Evolutionary conservation across 2,329 filamentous ascomycete species (phyloP), one percentile per base, ranked within the genome.

Genomic region (Aspergillus sp.): DNA sequence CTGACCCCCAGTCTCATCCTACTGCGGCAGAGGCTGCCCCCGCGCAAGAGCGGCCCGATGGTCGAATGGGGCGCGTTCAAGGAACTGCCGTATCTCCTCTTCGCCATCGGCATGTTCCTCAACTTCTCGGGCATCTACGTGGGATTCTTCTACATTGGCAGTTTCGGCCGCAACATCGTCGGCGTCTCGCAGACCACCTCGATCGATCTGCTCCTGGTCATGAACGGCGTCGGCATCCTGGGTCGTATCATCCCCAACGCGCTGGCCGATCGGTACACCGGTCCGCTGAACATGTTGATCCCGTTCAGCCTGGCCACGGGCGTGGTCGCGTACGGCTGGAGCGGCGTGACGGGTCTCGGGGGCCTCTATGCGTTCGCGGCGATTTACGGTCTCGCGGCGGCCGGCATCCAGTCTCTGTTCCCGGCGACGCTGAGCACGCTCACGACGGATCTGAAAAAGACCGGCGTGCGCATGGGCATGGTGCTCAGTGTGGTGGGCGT

Each of bases 381-480:
- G 0, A 71, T 83, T 47, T 86, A 84, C 57, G 85, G 85, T 1
- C 70, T 86, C 42, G 75, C 75, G 2, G 79, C 75, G 0, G 82
- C 81, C 0, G 80, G 74, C 0, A 77, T 86, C 41, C 83, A 86
- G 63, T 75, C 76, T 5, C 60, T 88, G 7, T 86, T 86, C 55
- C 83, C 84, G 0, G 80, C 82, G 0, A 78, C 76, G 0, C 57
- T 85, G 38, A 76, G 74, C 43, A 76, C 75, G 38, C 64, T 81
- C 48, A 78, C 74, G 0, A 69, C 69, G 0, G 74, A 80, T 55
- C 48, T 78, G 48, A 71, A 71, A 50, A 79, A 77, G 59, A 65
- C 67, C 4, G 78, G 78, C 0, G 72, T 76, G n/a, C 64, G 77
- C n/a, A 76, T 79, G 62, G 77, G 78, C 1, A 77, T 79, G 73